Evolutionary conservation across 441 rosid genomes (phyloP).

Genomic region (Arabidopsis hybrid): DNA sequence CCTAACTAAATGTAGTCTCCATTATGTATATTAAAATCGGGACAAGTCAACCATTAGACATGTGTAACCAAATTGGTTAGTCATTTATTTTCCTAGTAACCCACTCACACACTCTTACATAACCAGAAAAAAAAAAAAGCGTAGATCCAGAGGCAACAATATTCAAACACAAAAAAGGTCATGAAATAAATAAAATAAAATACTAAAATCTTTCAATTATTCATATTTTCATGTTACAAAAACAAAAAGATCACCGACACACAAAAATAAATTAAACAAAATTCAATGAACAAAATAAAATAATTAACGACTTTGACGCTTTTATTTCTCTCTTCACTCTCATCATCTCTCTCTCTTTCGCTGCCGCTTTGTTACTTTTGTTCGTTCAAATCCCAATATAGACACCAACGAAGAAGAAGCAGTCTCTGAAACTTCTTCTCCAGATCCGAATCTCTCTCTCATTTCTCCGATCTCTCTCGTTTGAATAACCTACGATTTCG

Average conservation of each 20-base stretch:
- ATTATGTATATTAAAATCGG: background rate
- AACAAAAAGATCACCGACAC: background rate
- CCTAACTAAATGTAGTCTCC: background rate
- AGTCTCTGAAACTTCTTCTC: background rate
- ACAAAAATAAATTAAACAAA: no score
- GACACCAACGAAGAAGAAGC: background rate
- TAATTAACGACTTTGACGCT: background rate
- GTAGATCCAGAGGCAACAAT: constrained; percentile 19
- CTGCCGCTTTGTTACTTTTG: background rate
- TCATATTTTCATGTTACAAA: background rate
- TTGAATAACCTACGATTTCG: background rate
- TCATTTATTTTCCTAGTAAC: background rate
- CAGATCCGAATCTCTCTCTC: constrained; percentile 39
- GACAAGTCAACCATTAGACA: constrained; percentile 2
- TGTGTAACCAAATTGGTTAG: background rate
- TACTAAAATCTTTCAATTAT: background rate
- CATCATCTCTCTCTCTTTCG: background rate
- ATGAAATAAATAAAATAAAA: background rate
- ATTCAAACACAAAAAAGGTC: background rate
- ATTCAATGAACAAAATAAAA: no score
- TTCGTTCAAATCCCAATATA: constrained; percentile 25
- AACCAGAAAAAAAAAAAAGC: background rate
- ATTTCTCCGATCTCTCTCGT: background rate
- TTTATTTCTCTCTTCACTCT: no score
- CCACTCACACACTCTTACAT: background rate